Percentiles rank a stretch among this genome's conserved stretches.
These are phyloP conservation scores for Aspergillus floridensis DNA, from an alignment of 2,329 filamentous ascomycete genomes.

Conservation along the genomic window DNA sequence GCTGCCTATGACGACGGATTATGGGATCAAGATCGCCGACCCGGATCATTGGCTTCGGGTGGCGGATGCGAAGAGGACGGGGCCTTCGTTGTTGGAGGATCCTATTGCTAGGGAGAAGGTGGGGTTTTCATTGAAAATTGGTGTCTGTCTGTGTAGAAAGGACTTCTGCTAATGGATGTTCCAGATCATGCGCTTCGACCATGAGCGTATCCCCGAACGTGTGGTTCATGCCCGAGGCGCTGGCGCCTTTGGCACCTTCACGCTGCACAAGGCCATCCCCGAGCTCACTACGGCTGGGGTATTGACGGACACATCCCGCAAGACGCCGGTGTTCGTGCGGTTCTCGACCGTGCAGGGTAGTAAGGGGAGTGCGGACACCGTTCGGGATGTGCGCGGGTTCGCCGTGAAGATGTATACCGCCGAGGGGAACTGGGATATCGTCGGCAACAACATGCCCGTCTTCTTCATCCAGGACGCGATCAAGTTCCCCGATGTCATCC, in stretches of 20 bases:
- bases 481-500: conserved; percentile 42
- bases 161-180: not conserved
- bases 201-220: conserved; percentile 67
- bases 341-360: conserved; percentile 78
- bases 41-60: conserved; percentile 76
- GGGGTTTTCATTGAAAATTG: conserved; percentile 10
- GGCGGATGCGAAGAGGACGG: conserved; percentile 60
- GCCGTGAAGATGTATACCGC: conserved; percentile 75
- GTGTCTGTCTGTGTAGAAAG: not conserved
- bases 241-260: conserved; percentile 66
- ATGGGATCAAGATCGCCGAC: conserved; percentile 68
- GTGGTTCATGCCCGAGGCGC: conserved; percentile 66
- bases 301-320: conserved; percentile 65
- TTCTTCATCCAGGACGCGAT: conserved; percentile 45
- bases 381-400: conserved; percentile 79
- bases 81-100: conserved; percentile 70
- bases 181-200: conserved; percentile 65
- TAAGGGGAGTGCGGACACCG: conserved; percentile 73
- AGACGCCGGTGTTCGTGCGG: conserved; percentile 65
- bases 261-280: conserved; percentile 59
- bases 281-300: conserved; percentile 64
- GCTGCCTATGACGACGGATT: conserved; percentile 70
- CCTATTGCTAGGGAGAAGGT: conserved; percentile 71
- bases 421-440: conserved; percentile 66
- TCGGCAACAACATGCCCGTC: conserved; percentile 43